Conservation (phyloP, 2,329 filamentous ascomycete species). For the Aspergillus neoniger region DNA sequence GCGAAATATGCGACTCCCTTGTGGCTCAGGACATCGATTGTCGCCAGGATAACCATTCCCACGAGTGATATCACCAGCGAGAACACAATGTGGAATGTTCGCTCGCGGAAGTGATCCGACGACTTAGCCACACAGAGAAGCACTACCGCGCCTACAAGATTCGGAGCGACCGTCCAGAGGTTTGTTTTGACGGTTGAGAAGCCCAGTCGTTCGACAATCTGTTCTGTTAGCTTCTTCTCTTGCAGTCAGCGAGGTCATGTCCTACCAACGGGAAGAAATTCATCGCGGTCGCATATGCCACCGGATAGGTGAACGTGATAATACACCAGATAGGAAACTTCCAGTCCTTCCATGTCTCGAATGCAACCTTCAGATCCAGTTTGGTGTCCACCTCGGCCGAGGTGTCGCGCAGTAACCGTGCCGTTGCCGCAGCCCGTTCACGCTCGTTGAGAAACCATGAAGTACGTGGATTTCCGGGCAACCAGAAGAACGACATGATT, state of each 20-base stretch:
- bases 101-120: slow-evolving; percentile 49
- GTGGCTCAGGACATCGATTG: slow-evolving; percentile 45
- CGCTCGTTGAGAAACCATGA: slow-evolving; percentile 43
- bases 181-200: slow-evolving; percentile 51
- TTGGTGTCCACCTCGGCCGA: slow-evolving; percentile 41
- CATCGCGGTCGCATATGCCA: slow-evolving; percentile 49
- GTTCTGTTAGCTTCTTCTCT: background rate
- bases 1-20: slow-evolving; percentile 54
- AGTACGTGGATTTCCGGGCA: slow-evolving; percentile 34
- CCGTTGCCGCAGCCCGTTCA: slow-evolving; percentile 44
- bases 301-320: slow-evolving; percentile 52
- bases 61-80: slow-evolving; percentile 43
- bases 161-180: slow-evolving; percentile 53
- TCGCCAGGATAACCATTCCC: slow-evolving; percentile 49
- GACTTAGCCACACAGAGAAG: slow-evolving; percentile 48
- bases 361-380: slow-evolving; percentile 46
- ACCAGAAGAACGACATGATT: slow-evolving; percentile 35
- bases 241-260: too few relatives aligned
- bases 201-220: slow-evolving; percentile 49
- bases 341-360: slow-evolving; percentile 46
- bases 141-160: slow-evolving; percentile 51
- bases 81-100: slow-evolving; percentile 50
- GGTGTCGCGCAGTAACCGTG: slow-evolving; percentile 50
- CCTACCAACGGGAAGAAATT: slow-evolving; percentile 51
- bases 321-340: slow-evolving; percentile 50